Base-by-base conservation (phyloP, 805 yeast genomes). In the Metschnikowia gelsemii region DNA sequence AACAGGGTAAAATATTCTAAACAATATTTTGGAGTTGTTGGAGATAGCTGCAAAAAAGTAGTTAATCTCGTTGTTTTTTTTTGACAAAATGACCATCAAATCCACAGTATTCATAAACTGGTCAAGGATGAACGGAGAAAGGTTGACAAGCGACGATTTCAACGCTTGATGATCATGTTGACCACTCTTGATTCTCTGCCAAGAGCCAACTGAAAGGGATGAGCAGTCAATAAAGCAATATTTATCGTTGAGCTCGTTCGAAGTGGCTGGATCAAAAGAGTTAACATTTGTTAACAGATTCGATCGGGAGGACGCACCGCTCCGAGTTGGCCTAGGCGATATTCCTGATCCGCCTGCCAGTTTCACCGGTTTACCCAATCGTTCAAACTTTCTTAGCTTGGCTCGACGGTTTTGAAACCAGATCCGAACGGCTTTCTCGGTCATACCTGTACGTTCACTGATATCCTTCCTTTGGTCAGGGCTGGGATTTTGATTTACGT, bases 331-430 rank as follows among this genome's bases (percentile, higher is more conserved):
- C 14, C 45, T 21, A 5, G 42, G 42, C 7, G 49, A 45, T n/a
- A 13, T 24, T 11, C 35, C 41, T n/a, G 32, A n/a, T 17, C 43
- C 38, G 25, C 39, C 18, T 18, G 35, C 33, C 22, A 40, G 20
- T 27, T 44, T 51, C 23, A 37, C 45, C 3, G 47, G 39, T 32
- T 51, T 49, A 14, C 52, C 64, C 59, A 73, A 63, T 43, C 81
- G 73, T 52, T 80, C 85, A 54, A 76, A 62, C 61, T 84, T 84
- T 55, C 89, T 72, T 32, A 80, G 73, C 58, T 85, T 86, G 16
- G 93, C 93, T 48, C 97, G 68, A 53, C 90, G 70, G 59, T 88
- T 88, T 61, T 89, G 97, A 56, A 87, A 89, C 96, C 96, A 89
- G 31, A 89, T 89, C 41, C 96, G 73, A 2, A 89, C 96, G 11